Conservation (phyloP, 495 filamentous ascomycete genomes). For the Melanomma pulvis-pyrius region DNA sequence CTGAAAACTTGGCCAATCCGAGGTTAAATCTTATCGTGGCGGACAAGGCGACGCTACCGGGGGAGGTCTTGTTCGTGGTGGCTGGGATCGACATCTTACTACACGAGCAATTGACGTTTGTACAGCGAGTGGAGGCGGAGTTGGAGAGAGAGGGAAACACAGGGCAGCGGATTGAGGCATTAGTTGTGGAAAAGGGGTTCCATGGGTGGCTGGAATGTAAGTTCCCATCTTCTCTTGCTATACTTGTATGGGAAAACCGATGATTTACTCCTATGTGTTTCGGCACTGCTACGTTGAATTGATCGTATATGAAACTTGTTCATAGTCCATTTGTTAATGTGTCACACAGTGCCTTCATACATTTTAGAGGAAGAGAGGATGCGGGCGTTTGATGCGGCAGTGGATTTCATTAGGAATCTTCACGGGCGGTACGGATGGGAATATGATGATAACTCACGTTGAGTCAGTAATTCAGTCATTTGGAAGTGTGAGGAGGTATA, state of each 20-base stretch:
- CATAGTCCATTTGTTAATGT: not conserved
- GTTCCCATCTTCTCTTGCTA: conserved; percentile 9
- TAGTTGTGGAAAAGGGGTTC: conserved; percentile 41
- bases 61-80: conserved; percentile 38
- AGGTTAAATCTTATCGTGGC: conserved; percentile 41
- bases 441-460: too few species aligned
- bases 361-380: not conserved
- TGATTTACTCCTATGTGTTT: too few species aligned
- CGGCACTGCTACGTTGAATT: too few species aligned
- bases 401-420: not conserved
- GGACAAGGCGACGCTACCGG: conserved; percentile 28
- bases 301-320: too few species aligned
- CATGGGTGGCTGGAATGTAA: conserved; percentile 47
- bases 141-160: conserved; percentile 3
- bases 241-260: too few species aligned
- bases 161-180: conserved; percentile 31
- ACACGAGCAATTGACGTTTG: conserved; percentile 40
- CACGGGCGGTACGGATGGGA: not conserved
- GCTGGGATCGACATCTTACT: conserved; percentile 40
- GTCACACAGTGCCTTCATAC: not conserved
- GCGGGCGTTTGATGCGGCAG: not conserved
- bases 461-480: too few species aligned
- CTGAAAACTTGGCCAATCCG: conserved; percentile 10
- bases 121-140: conserved; percentile 36
- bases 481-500: too few species aligned